phyloP scores from a whole-genome alignment of 179 eudicot species.

The Corrigiola litoralis region DNA sequence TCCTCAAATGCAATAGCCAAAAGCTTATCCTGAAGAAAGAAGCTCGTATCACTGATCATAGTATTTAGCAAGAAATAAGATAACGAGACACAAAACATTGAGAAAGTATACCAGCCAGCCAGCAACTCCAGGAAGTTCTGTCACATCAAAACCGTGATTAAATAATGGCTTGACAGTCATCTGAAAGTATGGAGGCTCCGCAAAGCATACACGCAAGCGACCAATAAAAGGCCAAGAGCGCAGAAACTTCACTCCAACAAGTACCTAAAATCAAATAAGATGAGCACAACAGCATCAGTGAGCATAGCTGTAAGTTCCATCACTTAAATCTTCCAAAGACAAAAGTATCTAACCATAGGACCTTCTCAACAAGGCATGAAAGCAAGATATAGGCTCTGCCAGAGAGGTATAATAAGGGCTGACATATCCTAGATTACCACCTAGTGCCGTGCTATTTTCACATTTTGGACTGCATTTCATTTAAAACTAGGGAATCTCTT shows the following conservation, averaged over 20 bases:
- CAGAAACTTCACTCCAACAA: constrained; percentile 85
- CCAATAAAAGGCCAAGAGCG: constrained; percentile 81
- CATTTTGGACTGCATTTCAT: too few relatives aligned
- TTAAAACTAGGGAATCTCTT: too few relatives aligned
- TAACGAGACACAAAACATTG: background rate
- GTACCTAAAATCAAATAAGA: constrained; percentile 39
- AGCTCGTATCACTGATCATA: constrained; percentile 2
- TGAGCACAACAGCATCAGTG: background rate
- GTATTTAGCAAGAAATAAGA: background rate
- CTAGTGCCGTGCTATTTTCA: too few relatives aligned
- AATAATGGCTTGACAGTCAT: constrained; percentile 81
- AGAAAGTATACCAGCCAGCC: constrained; percentile 71
- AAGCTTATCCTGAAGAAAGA: constrained; percentile 60
- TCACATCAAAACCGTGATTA: constrained; percentile 80
- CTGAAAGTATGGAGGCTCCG: constrained; percentile 92
- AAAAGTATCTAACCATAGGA: background rate
- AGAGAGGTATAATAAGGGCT: too few relatives aligned
- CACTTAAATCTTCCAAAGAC: background rate
- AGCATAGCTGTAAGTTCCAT: background rate
- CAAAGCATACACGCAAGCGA: constrained; percentile 85
- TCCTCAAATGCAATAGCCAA: constrained; percentile 81
- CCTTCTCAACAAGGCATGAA: background rate
- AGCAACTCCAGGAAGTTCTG: constrained; percentile 87
- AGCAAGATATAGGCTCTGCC: background rate
- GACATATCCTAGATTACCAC: too few relatives aligned